phyloP scores from a whole-genome alignment of 202 grass and related monocot genomes.

The Cymbopogon flexuosus region DNA sequence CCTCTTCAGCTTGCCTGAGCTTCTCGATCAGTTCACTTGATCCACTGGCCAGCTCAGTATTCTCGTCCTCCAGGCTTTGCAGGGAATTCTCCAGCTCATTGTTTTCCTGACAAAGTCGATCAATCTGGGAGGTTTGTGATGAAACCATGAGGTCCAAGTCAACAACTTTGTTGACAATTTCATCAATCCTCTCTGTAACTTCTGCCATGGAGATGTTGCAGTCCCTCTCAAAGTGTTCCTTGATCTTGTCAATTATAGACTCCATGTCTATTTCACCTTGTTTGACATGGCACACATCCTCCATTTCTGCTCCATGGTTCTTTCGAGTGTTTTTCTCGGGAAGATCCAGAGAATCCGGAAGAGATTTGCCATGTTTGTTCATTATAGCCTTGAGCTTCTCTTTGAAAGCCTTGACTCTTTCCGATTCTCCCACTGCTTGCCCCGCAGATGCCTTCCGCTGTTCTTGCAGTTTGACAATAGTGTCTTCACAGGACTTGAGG shows the following conservation, averaged over 20 bases:
- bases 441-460: constrained; percentile 47
- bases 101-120: constrained; percentile 61
- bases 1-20: constrained; percentile 58
- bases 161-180: constrained; percentile 69
- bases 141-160: constrained; percentile 78
- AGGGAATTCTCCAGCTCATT: constrained; percentile 50
- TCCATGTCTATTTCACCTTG: constrained; percentile 47
- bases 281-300: constrained; percentile 46
- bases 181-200: constrained; percentile 71
- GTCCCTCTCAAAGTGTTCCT: constrained; percentile 59
- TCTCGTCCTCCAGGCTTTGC: constrained; percentile 56
- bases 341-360: constrained; percentile 10
- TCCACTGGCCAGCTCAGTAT: constrained; percentile 20
- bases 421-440: constrained; percentile 42
- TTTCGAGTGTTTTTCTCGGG: constrained; percentile 18
- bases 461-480: constrained; percentile 69
- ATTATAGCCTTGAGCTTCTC: constrained; percentile 58
- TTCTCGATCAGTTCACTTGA: constrained; percentile 43
- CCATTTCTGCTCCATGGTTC: constrained; percentile 24
- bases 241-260: constrained; percentile 51
- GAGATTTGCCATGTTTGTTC: constrained; percentile 39
- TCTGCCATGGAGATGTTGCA: constrained; percentile 51
- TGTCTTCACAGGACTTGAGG: constrained; percentile 86
- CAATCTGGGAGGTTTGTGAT: constrained; percentile 66
- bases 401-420: constrained; percentile 47